Evolutionary conservation across 495 filamentous ascomycete species (phyloP).

Genomic region (Neurospora sp.): DNA sequence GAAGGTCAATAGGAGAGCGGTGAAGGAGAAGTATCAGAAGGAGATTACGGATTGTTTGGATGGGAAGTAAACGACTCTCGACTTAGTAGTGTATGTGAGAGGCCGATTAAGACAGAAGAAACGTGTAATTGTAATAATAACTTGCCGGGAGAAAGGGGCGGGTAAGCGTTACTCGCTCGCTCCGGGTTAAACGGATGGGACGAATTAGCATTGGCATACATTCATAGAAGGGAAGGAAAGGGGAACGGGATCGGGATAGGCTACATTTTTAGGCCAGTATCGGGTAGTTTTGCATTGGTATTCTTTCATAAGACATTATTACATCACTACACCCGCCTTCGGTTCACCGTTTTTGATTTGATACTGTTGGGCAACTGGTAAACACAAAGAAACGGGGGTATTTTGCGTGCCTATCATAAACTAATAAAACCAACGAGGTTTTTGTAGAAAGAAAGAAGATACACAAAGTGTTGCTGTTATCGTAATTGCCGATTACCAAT

Average conservation of each 20-base stretch:
- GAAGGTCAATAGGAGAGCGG: slow-evolving; percentile 48
- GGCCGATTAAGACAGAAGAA: neutral
- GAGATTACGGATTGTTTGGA: slow-evolving; percentile 40
- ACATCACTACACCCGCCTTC: neutral
- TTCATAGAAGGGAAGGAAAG: neutral
- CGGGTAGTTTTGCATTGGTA: neutral
- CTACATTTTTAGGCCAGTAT: neutral
- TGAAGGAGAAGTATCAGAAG: slow-evolving; percentile 44
- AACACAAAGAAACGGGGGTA: neutral
- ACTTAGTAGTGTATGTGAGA: neutral
- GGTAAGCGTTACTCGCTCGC: too few species aligned
- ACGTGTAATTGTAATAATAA: neutral
- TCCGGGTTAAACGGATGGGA: neutral
- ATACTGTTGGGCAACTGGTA: too few species aligned
- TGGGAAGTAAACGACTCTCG: slow-evolving; percentile 2
- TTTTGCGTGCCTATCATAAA: neutral
- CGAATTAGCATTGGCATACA: neutral
- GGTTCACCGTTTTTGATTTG: too few species aligned
- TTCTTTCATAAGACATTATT: too few species aligned
- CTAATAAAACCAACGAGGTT: neutral
- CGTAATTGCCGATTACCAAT: neutral
- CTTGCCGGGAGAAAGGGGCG: neutral
- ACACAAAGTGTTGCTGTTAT: neutral
- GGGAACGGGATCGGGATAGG: neutral
- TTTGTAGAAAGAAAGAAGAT: neutral